Percentiles rank a stretch among this genome's conserved stretches.
phyloP scores from a whole-genome alignment of 2,329 filamentous ascomycete genomes.

The Xylariaceae sp. region DNA sequence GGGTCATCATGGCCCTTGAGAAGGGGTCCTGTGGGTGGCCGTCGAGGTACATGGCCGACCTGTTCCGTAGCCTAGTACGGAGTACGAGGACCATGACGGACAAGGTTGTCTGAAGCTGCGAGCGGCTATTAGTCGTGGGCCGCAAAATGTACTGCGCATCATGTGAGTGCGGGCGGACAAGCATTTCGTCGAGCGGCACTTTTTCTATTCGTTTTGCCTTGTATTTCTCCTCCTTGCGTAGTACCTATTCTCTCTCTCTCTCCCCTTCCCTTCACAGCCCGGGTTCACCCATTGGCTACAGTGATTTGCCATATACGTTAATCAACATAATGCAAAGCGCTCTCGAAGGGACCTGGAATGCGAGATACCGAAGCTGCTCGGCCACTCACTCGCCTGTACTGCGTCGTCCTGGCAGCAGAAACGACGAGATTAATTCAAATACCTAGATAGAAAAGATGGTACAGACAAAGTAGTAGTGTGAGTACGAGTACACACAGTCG shows the following conservation, averaged over 20 bases:
- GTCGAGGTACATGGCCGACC: not conserved
- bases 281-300: not conserved
- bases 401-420: not conserved
- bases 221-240: constrained; percentile 7
- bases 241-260: not conserved
- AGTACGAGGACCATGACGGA: not conserved
- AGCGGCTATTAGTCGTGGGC: constrained; percentile 6
- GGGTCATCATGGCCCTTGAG: constrained; percentile 16
- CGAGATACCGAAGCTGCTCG: not conserved
- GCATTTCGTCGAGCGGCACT: not conserved
- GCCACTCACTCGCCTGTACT: not conserved
- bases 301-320: not conserved
- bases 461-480: not conserved
- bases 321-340: constrained; percentile 6
- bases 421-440: not conserved
- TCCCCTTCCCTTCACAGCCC: constrained; percentile 3
- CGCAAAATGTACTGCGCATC: constrained; percentile 17
- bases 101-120: not conserved
- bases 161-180: constrained; percentile 2
- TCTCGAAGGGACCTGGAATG: not conserved
- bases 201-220: constrained; percentile 1
- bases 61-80: not conserved
- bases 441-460: not conserved
- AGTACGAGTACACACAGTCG: constrained; percentile 31
- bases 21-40: not conserved